Evolutionary conservation across 805 yeast genomes (phyloP), one percentile per base, ranked within the genome.

Genomic region (Clavispora asparagi): DNA sequence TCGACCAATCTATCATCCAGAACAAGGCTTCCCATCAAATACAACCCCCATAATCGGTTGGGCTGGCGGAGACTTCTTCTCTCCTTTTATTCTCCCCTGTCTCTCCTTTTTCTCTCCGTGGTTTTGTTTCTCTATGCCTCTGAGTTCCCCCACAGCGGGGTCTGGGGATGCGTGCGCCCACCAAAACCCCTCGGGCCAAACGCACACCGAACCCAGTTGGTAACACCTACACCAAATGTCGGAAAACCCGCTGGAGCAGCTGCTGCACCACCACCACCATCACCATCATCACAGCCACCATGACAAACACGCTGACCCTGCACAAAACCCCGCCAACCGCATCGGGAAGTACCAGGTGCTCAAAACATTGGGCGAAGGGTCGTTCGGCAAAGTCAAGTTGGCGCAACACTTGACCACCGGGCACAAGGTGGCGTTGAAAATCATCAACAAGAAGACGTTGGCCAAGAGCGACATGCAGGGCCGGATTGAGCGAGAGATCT

Each of bases 381-480:
- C 97, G 0, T 91, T 91, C 62, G 98, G 98, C 58, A 92, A 92
- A 62, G 98, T 91, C 53, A 91, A 91, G 63, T 73, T 91, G 57
- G 95, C 95, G 16, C 86, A 84, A 62, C 97, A 92, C 65, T 73
- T 87, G 53, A 85, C 87, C 12, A 91, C 97, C 3, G 95, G 95
- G 35, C 96, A 91, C 59, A 78, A 85, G 51, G 98, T 91, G 19
- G 98, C 98, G 1, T 73, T 91, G 51, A 91, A 91, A 64, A 92
- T 91, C 64, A 92, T 92, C 71, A 88, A 92, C 65, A 76, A 95
- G 53, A 89, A 88, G 66, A 89, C 96, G 0, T 73, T 91, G 62
- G 95, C 97, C 41, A 92, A 92, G 62, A 81, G 90, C 9, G 98
- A 91, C 67, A 91, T 91, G 98, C 97, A 91, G 62, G 97, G 97